These are phyloP conservation scores for Protomyces lactucae-debilis DNA, from an alignment of 1,139 yeast genomes.

Conservation along the genomic window DNA sequence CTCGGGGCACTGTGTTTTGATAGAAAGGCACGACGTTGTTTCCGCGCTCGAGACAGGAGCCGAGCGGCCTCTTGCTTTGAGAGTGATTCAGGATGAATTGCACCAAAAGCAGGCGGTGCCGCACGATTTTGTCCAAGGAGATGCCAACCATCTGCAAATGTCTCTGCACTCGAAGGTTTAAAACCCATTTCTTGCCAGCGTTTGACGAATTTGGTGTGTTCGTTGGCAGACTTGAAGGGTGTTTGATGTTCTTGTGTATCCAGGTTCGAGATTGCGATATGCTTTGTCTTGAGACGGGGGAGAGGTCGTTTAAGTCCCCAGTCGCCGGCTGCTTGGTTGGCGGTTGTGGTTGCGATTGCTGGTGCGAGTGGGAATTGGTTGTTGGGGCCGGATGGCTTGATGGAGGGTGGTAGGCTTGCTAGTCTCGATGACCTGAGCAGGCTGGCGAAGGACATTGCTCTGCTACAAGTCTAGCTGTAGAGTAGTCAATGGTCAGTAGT, in stretches of 20 bases:
- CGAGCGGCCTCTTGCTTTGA: background rate
- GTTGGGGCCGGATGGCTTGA: constrained; percentile 1
- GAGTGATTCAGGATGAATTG: background rate
- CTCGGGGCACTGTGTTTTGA: background rate
- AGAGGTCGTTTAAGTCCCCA: constrained; percentile 27
- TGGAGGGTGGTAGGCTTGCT: constrained; percentile 12
- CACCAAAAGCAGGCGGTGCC: background rate
- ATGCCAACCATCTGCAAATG: background rate
- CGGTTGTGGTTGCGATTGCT: constrained; percentile 14
- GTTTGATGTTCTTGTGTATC: constrained; percentile 26
- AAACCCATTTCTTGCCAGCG: constrained; percentile 25
- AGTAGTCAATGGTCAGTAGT: background rate
- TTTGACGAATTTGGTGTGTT: constrained; percentile 7
- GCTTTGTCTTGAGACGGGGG: constrained; percentile 21
- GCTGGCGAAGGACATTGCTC: constrained; percentile 1
- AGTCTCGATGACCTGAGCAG: constrained; percentile 10
- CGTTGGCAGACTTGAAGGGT: constrained; percentile 16
- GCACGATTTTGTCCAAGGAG: background rate
- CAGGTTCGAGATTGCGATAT: constrained; percentile 10
- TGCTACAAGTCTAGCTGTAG: background rate
- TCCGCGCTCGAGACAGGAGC: background rate
- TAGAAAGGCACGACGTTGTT: background rate
- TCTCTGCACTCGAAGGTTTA: background rate
- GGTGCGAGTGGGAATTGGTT: constrained; percentile 10
- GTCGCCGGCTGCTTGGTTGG: constrained; percentile 22